A percentile compares a stretch with the other conserved stretches of the same genome.
Conservation (phyloP, 2,329 filamentous ascomycete species). For the Neofusicoccum sp. region DNA sequence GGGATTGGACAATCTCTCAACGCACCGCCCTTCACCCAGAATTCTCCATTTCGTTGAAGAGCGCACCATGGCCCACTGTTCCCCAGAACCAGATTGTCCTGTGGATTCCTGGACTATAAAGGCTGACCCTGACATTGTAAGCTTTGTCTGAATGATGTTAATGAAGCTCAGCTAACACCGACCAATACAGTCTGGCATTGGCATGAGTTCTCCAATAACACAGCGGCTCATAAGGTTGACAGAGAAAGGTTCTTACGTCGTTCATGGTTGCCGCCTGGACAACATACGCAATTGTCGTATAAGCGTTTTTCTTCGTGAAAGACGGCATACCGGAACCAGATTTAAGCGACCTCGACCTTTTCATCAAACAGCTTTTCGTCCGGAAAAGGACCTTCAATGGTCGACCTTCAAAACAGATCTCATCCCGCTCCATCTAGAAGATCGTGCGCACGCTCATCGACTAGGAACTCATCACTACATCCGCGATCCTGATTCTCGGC, state of each 20-base stretch:
- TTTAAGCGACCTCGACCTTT: not conserved
- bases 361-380: not conserved
- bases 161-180: not conserved
- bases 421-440: not conserved
- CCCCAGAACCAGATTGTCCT: too few relatives aligned
- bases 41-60: too few relatives aligned
- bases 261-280: not conserved
- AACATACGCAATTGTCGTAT: not conserved
- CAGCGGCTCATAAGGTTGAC: not conserved
- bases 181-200: not conserved
- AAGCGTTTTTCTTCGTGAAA: not conserved
- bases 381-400: not conserved
- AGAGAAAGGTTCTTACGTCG: not conserved
- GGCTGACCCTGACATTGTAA: not conserved
- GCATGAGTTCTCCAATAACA: not conserved
- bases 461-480: conserved; percentile 16
- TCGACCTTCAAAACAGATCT: not conserved
- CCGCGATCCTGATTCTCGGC: conserved; percentile 5
- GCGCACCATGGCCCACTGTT: too few relatives aligned
- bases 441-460: not conserved
- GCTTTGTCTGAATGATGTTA: not conserved
- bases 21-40: too few relatives aligned
- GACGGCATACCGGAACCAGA: not conserved
- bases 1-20: too few relatives aligned
- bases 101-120: not conserved